Evolutionary conservation across 768 basidiomycete genomes (phyloP).

Genomic region (Lyophyllum atratum): DNA sequence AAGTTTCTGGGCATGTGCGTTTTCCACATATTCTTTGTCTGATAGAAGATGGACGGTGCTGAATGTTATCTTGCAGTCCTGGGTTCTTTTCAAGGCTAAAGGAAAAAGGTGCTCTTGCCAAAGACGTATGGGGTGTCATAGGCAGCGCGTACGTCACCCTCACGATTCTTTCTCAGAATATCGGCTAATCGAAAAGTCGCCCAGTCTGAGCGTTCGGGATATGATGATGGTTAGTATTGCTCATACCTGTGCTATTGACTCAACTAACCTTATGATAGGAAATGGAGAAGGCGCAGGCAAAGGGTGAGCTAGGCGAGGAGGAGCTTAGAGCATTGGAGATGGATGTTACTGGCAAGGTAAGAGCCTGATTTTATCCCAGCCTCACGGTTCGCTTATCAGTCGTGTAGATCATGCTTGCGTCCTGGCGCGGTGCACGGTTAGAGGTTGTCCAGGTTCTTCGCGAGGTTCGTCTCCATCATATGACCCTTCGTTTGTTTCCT

Average conservation of each 20-base stretch:
- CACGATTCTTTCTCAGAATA: constrained; percentile 1
- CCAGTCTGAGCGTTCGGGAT: constrained; percentile 71
- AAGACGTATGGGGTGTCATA: constrained; percentile 97
- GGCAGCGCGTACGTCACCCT: constrained; percentile 79
- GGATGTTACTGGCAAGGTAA: constrained; percentile 89
- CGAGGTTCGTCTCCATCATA: constrained; percentile 40
- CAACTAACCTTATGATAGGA: constrained; percentile 40
- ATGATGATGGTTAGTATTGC: constrained; percentile 57
- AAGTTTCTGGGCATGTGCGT: constrained; percentile 89
- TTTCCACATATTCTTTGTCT: constrained; percentile 2
- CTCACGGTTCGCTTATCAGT: neutral
- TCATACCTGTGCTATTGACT: neutral
- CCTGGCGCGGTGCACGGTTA: constrained; percentile 95
- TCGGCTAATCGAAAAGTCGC: constrained; percentile 5
- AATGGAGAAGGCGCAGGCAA: constrained; percentile 87
- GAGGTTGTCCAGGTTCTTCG: constrained; percentile 92
- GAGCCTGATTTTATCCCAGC: constrained; percentile 9
- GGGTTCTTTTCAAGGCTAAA: constrained; percentile 94
- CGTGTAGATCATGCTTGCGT: constrained; percentile 84
- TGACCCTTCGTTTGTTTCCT: neutral
- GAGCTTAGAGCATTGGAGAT: constrained; percentile 84
- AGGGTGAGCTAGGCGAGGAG: constrained; percentile 88
- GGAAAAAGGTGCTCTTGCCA: constrained; percentile 90
- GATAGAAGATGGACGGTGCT: neutral
- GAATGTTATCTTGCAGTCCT: constrained; percentile 43